These are phyloP conservation scores for Trebouxia sp. DNA, from an alignment of 139 green algal genomes.

Conservation along the genomic window DNA sequence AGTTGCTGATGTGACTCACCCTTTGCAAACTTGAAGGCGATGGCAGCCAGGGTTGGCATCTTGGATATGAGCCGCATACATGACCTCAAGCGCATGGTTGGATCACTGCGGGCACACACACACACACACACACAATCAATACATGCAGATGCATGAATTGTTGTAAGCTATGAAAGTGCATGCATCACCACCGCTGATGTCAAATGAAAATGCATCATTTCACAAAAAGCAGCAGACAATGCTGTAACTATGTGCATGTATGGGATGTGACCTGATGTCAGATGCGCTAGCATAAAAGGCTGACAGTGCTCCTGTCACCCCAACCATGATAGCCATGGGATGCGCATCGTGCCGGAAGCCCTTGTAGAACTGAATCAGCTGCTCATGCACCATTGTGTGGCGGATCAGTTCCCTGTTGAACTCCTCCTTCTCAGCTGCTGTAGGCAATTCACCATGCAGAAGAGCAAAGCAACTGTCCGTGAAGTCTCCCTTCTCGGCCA, in stretches of 20 bases:
- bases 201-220: neutral
- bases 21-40: constrained; percentile 64
- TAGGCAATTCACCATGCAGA: constrained; percentile 70
- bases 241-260: neutral
- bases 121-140: too few species aligned
- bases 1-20: constrained; percentile 3
- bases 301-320: constrained; percentile 65
- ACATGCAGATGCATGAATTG: neutral
- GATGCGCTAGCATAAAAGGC: constrained; percentile 63
- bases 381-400: constrained; percentile 69
- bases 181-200: neutral
- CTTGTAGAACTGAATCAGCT: constrained; percentile 51
- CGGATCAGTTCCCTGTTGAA: constrained; percentile 60
- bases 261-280: constrained; percentile 29
- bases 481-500: constrained; percentile 66
- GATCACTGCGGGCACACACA: constrained; percentile 39
- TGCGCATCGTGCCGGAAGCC: constrained; percentile 72
- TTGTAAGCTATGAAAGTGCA: neutral
- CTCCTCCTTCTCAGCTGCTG: constrained; percentile 37
- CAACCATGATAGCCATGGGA: constrained; percentile 77
- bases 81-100: constrained; percentile 47
- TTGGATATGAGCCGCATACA: constrained; percentile 68
- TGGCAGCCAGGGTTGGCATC: constrained; percentile 72
- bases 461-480: constrained; percentile 63
- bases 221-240: neutral